These are phyloP conservation scores for Ulmus americana DNA, from an alignment of 331 rosid species.

Conservation along the genomic window DNA sequence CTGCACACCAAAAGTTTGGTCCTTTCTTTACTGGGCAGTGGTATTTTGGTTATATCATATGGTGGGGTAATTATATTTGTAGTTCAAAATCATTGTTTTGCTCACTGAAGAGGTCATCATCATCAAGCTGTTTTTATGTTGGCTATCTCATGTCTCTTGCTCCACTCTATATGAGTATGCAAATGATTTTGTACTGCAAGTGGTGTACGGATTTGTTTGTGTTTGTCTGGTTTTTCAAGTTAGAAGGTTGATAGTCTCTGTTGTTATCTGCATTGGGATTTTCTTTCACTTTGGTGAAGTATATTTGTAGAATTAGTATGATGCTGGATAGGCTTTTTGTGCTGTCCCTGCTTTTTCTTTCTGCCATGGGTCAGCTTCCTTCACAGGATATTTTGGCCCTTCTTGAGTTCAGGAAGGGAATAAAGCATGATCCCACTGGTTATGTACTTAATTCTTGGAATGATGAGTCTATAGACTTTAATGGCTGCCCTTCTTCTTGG, in stretches of 20 bases:
- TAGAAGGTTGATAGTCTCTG: conserved; percentile 14
- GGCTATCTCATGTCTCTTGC: conserved; percentile 11
- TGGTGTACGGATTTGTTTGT: conserved; percentile 7
- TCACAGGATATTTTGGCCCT: conserved; percentile 90
- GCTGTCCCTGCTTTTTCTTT: conserved; percentile 49
- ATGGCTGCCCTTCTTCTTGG: conserved; percentile 99
- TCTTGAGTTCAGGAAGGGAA: conserved; percentile 79
- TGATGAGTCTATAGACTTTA: conserved; percentile 90
- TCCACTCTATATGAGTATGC: conserved; percentile 17
- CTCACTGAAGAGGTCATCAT: conserved; percentile 21
- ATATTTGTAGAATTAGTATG: conserved; percentile 34
- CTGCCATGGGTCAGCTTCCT: conserved; percentile 84
- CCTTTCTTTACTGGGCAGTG: conserved; percentile 18
- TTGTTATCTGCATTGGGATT: conserved; percentile 19
- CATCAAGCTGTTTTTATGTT: conserved; percentile 14
- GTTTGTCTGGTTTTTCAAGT: conserved; percentile 7
- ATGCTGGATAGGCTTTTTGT: conserved; percentile 48
- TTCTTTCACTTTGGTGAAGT: conserved; percentile 12
- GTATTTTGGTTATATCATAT: conserved; percentile 18
- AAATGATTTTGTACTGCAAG: conserved; percentile 1
- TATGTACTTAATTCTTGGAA: conserved; percentile 88
- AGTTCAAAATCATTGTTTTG: conserved; percentile 21
- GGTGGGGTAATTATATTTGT: background rate
- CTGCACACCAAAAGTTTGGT: conserved; percentile 18
- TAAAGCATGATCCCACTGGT: conserved; percentile 93